These are phyloP conservation scores for Pichia heedii DNA, from an alignment of 805 yeast species.

Conservation along the genomic window DNA sequence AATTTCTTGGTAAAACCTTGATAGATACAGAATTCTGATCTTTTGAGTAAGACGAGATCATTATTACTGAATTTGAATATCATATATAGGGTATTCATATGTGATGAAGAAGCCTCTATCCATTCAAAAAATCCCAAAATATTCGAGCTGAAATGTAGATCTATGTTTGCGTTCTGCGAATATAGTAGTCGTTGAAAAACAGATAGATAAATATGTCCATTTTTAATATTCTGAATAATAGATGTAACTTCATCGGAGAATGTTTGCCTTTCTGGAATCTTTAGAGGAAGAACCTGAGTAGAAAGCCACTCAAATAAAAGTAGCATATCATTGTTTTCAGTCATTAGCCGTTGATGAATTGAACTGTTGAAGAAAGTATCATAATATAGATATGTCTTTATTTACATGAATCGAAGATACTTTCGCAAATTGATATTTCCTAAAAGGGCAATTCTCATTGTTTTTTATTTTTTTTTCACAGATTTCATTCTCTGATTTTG, in stretches of 20 bases:
- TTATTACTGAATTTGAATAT: conserved; percentile 5
- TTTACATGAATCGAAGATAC: background rate
- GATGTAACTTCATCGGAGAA: conserved; percentile 18
- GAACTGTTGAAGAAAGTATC: no score
- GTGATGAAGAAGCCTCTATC: conserved; percentile 3
- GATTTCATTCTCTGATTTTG: no score
- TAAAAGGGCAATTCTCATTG: background rate
- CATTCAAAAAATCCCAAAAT: conserved; percentile 2
- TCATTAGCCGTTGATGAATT: background rate
- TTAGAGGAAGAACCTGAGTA: conserved; percentile 1
- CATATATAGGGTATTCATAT: conserved; percentile 3
- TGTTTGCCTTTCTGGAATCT: background rate
- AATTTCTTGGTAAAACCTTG: conserved; percentile 1
- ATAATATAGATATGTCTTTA: no score
- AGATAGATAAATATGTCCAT: conserved; percentile 1
- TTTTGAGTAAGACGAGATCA: conserved; percentile 6
- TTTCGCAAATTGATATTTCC: background rate
- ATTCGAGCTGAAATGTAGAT: conserved; percentile 11
- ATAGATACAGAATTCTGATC: conserved; percentile 11
- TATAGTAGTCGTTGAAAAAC: conserved; percentile 6
- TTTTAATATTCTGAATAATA: conserved; percentile 9
- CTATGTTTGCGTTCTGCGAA: background rate
- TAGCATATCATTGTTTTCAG: conserved; percentile 12
- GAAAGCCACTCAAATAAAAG: conserved; percentile 20
- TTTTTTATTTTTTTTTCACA: background rate